Percentiles rank a stretch among this genome's conserved stretches.
Conservation (phyloP, 805 yeast genomes). For the Yarrowia deformans region DNA sequence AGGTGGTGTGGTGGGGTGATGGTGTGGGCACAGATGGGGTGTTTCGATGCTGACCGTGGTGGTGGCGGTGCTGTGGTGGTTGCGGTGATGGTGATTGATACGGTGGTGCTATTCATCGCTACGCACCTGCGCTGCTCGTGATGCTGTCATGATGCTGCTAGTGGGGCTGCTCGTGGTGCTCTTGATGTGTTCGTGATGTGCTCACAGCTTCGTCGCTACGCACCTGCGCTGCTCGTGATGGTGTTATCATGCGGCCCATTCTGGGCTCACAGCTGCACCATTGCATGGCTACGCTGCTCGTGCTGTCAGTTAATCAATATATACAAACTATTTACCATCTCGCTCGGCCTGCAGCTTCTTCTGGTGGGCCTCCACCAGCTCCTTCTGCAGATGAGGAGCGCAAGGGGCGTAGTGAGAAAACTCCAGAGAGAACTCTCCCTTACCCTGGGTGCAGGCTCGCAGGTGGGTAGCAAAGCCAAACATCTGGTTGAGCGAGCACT, state of each 20-base stretch:
- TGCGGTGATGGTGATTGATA: no score
- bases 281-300: background rate
- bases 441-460: slow-evolving; percentile 98
- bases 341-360: slow-evolving; percentile 57
- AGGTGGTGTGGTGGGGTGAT: no score
- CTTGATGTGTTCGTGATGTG: background rate
- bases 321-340: slow-evolving; percentile 35
- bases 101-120: no score
- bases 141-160: no score
- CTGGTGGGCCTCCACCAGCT: slow-evolving; percentile 83
- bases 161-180: no score
- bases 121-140: no score
- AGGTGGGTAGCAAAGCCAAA: slow-evolving; percentile 95
- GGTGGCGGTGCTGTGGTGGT: no score
- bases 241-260: no score
- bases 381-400: slow-evolving; percentile 86
- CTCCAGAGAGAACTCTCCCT: slow-evolving; percentile 96
- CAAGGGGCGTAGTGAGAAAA: slow-evolving; percentile 92
- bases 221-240: background rate
- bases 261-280: background rate
- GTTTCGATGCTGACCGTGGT: no score
- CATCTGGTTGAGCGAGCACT: slow-evolving; percentile 95
- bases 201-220: background rate
- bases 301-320: slow-evolving; percentile 1
- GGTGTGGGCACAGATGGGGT: no score